phyloP scores from a whole-genome alignment of 345 rosid species.

The Linum lewisii region DNA sequence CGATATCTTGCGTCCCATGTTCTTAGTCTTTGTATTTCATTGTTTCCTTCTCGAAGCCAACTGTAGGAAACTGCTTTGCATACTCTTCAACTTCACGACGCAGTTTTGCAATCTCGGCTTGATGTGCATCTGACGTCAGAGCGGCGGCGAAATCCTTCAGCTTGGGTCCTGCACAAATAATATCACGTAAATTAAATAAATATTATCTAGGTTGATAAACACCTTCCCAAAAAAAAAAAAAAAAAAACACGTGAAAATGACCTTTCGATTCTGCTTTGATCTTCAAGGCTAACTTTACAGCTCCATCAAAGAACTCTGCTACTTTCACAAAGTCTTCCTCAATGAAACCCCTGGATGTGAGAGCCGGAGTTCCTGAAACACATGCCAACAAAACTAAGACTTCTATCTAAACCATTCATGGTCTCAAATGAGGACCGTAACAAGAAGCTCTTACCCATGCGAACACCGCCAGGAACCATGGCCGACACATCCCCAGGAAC shows the following conservation, averaged over 20 bases:
- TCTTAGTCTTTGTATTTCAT: conserved; percentile 68
- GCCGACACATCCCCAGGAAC: conserved; percentile 99
- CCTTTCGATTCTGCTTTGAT: conserved; percentile 68
- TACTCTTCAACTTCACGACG: conserved; percentile 60
- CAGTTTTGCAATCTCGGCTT: conserved; percentile 60
- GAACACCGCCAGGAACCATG: conserved; percentile 96
- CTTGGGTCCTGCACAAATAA: conserved; percentile 48
- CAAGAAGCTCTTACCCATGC: conserved; percentile 58
- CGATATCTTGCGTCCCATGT: no score
- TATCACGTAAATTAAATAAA: conserved; percentile 6
- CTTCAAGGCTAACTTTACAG: conserved; percentile 72
- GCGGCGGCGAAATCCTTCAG: conserved; percentile 77
- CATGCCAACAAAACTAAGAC: conserved; percentile 8
- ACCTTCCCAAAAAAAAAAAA: not conserved
- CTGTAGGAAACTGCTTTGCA: conserved; percentile 78
- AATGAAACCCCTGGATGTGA: conserved; percentile 84
- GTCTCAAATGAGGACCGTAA: conserved; percentile 6
- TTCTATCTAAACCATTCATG: conserved; percentile 1
- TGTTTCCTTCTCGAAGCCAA: conserved; percentile 85
- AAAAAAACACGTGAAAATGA: conserved; percentile 12
- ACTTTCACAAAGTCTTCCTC: conserved; percentile 88
- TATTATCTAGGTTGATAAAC: not conserved
- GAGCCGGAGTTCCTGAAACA: conserved; percentile 83
- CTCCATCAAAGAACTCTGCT: conserved; percentile 79
- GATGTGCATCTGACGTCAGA: conserved; percentile 46